phyloP scores from a whole-genome alignment of 2,329 filamentous ascomycete species.

The Arthroderma sp. region DNA sequence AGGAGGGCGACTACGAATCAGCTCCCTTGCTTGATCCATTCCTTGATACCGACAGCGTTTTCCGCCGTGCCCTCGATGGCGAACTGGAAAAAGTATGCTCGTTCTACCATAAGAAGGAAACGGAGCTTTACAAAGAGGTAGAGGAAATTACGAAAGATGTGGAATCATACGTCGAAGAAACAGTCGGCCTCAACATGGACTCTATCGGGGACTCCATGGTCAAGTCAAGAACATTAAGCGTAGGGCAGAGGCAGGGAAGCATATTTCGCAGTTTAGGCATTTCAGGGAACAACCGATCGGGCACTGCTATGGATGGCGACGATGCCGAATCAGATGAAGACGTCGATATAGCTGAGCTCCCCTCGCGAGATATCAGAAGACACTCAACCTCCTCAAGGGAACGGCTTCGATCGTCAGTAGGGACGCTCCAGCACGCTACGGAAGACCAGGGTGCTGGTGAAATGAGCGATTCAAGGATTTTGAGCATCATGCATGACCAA shows the following conservation, averaged over 20 bases:
- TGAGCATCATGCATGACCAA: slow-evolving; percentile 50
- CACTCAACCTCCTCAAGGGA: slow-evolving; percentile 22
- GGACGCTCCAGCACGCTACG: slow-evolving; percentile 12
- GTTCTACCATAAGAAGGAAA: slow-evolving; percentile 82
- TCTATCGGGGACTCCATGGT: slow-evolving; percentile 29
- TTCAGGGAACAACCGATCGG: slow-evolving; percentile 33
- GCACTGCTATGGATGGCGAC: slow-evolving; percentile 34
- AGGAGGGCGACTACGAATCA: slow-evolving; percentile 60
- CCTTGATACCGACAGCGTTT: slow-evolving; percentile 64
- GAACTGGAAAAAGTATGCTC: slow-evolving; percentile 89
- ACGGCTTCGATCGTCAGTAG: slow-evolving; percentile 14
- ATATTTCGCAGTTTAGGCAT: slow-evolving; percentile 40
- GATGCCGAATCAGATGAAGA: slow-evolving; percentile 51
- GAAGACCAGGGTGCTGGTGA: slow-evolving; percentile 20
- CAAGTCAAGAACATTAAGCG: slow-evolving; percentile 29
- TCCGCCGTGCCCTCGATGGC: slow-evolving; percentile 66
- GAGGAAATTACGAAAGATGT: slow-evolving; percentile 64
- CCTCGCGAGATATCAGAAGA: slow-evolving; percentile 23
- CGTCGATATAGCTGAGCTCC: slow-evolving; percentile 39
- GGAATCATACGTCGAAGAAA: slow-evolving; percentile 51
- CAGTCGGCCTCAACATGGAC: slow-evolving; percentile 31
- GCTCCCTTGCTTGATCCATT: slow-evolving; percentile 63
- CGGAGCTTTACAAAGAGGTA: slow-evolving; percentile 71
- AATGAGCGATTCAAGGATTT: slow-evolving; percentile 35
- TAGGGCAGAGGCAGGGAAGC: slow-evolving; percentile 34